Base-by-base conservation (phyloP, 176 grass and related monocot genomes). In the Oryza brachyantha region DNA sequence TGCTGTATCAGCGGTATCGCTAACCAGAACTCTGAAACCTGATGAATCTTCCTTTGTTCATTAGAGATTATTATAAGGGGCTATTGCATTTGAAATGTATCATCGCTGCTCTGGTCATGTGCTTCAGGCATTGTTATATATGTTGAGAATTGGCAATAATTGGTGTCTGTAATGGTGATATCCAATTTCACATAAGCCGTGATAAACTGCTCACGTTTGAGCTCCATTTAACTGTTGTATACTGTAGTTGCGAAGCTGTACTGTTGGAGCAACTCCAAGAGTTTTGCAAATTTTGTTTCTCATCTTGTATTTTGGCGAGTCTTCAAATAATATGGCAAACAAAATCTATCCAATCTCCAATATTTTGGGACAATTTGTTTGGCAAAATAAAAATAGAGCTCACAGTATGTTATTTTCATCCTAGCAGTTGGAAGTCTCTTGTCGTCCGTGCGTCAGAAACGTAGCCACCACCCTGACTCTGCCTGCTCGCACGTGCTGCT, bases 1-100 rank as follows among this genome's bases (percentile, higher is more conserved):
- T 79, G 77, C 72, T 89, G 19, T 94, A 92, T 84, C 85, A 81
- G 13, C 87, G 76, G 34, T 98, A 85, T 45, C 90, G 80, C 26
- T 90, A 84, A 78, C 14, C 38, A 3, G 3, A 64, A 2, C 39
- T 5, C 27, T 4, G 13, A 29, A 74, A 48, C 17, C 14, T 64
- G 10, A 13, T 13, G 17, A 24, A 27, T 21, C 17, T n/a, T n/a
- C n/a, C n/a, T n/a, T n/a, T n/a, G 42, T 21, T 68, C 32, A 25
- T 48, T 24, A 41, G 31, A 22, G 26, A 54, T 73, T 66, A 54
- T 73, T 66, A 4, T 43, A 27, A 62, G 3, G 12, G 22, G n/a
- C 60, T 57, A 0, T n/a, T 58, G 11, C 16, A 78, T 22, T 14
- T 2, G 16, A 21, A 32, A 31, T 52, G 5, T 11, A 13, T 61